phyloP scores from a whole-genome alignment of 192 early-diverging fungal species.

The Cladochytrium replicatum region DNA sequence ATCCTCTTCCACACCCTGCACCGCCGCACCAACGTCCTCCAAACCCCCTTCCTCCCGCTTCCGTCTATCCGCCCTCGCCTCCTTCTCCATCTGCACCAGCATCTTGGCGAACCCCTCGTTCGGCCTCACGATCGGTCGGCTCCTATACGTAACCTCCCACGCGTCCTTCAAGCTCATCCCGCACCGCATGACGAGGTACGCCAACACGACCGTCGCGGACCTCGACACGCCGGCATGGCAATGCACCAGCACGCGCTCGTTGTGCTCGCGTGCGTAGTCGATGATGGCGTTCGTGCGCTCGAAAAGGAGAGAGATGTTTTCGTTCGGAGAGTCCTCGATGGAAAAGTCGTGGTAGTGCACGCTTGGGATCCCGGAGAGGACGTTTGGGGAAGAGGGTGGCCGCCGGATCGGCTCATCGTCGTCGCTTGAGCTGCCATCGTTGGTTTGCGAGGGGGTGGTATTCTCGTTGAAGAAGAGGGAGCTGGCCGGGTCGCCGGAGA shows the following conservation, averaged over 20 bases:
- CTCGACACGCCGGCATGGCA: slow-evolving; percentile 57
- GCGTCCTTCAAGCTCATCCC: slow-evolving; percentile 32
- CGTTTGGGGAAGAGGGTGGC: background rate
- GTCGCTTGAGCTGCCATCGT: background rate
- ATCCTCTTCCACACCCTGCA: background rate
- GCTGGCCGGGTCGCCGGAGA: slow-evolving; percentile 5
- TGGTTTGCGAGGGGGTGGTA: background rate
- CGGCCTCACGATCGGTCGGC: slow-evolving; percentile 37
- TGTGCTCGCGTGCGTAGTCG: slow-evolving; percentile 13
- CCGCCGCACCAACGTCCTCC: background rate
- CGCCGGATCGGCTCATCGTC: slow-evolving; percentile 2
- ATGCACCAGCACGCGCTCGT: slow-evolving; percentile 28
- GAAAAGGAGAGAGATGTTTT: slow-evolving; percentile 28
- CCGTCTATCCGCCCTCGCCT: slow-evolving; percentile 6
- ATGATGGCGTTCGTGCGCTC: slow-evolving; percentile 24
- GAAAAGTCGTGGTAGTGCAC: slow-evolving; percentile 30
- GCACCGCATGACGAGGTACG: slow-evolving; percentile 41
- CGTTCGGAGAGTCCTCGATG: slow-evolving; percentile 28
- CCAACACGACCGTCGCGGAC: slow-evolving; percentile 45
- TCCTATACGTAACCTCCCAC: slow-evolving; percentile 26
- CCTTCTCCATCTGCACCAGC: slow-evolving; percentile 28
- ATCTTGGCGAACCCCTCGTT: slow-evolving; percentile 36
- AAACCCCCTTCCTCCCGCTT: slow-evolving; percentile 4
- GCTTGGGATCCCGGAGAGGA: background rate
- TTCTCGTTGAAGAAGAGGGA: slow-evolving; percentile 6